Evolutionary conservation across 2,329 filamentous ascomycete species (phyloP).

Genomic region (Penicillium sumatraense): DNA sequence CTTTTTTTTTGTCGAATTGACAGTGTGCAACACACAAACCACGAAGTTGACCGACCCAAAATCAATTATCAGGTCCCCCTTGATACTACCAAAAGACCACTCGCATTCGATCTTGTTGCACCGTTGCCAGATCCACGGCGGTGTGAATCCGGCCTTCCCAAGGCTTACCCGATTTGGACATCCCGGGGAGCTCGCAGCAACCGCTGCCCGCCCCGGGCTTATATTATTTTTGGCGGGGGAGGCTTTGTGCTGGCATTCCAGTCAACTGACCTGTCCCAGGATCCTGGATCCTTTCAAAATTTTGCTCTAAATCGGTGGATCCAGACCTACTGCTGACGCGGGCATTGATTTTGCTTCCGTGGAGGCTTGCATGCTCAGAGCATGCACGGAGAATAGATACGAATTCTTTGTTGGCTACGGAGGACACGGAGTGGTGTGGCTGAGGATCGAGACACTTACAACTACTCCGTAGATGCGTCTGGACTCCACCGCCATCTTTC

Average conservation of each 20-base stretch:
- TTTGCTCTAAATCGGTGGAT: conserved; percentile 1
- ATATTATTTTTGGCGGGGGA: conserved; percentile 2
- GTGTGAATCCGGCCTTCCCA: conserved; percentile 7
- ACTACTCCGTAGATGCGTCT: not conserved
- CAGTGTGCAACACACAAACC: not conserved
- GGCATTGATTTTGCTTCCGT: not conserved
- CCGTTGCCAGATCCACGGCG: conserved; percentile 1
- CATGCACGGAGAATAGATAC: not conserved
- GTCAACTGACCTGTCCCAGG: conserved; percentile 16
- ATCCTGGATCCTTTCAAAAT: conserved; percentile 9
- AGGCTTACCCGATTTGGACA: conserved; percentile 22
- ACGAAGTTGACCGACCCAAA: not conserved
- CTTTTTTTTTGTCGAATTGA: not conserved
- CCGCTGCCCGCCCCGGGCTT: not conserved
- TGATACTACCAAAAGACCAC: not conserved
- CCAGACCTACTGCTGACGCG: not conserved
- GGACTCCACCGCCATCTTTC: not conserved
- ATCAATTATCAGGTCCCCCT: not conserved
- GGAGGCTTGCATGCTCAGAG: not conserved
- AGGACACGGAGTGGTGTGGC: too few relatives aligned
- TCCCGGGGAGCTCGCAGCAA: conserved; percentile 15
- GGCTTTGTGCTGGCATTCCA: not conserved
- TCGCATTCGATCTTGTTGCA: not conserved
- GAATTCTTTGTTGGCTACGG: not conserved
- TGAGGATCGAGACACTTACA: not conserved